Evolutionary conservation across 768 basidiomycete species (phyloP), one percentile per base, ranked within the genome.

Genomic region (Lactarius sanguifluus): DNA sequence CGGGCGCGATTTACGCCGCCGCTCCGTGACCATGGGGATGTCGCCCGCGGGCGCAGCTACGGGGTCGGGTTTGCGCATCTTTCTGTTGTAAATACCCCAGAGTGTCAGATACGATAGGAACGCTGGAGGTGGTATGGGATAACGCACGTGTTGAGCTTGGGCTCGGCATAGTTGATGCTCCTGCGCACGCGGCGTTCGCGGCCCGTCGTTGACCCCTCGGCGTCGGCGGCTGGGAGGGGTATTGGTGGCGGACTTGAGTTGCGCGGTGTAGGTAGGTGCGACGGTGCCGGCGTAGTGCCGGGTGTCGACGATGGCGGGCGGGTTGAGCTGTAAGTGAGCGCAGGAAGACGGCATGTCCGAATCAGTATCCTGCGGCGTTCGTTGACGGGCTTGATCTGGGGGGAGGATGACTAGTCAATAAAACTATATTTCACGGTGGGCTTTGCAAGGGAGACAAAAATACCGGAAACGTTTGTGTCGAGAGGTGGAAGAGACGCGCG

Each of bases 41-140:
- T 34, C 8, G 32, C 8, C 34, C 9, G 34, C 34, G 34, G 34
- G 77, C 70, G 73, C 78, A 72, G 71, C 71, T 32, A 50, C 38
- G 28, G 83, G 79, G 70, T 91, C 90, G 12, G 92, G 91, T 77
- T 93, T 93, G 55, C 92, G 88, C 92, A 94, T 93, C 85, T 94
- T 94, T 56, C 91, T 92, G 72, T 40, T 38, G 36, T 38, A 16
- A 15, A 15, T 6, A 5, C 30, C 30, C 30, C 30, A 30, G 30
- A 5, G 38, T 1, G 38, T 40, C 38, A 40, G 36, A 12, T 1
- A 34, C 34, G 9, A 10, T 34, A 2, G 36, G 36, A 12, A 38
- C 10, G 7, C 12, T 12, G 36, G 36, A 12, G 12, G 36, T 34
- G 36, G 36, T 36, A 38, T 38, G 12, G 4, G 9, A 54, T 13